Evolutionary conservation across 2,329 filamentous ascomycete genomes (phyloP), one percentile per base, ranked within the genome.

Genomic region (Claviceps maximensis): DNA sequence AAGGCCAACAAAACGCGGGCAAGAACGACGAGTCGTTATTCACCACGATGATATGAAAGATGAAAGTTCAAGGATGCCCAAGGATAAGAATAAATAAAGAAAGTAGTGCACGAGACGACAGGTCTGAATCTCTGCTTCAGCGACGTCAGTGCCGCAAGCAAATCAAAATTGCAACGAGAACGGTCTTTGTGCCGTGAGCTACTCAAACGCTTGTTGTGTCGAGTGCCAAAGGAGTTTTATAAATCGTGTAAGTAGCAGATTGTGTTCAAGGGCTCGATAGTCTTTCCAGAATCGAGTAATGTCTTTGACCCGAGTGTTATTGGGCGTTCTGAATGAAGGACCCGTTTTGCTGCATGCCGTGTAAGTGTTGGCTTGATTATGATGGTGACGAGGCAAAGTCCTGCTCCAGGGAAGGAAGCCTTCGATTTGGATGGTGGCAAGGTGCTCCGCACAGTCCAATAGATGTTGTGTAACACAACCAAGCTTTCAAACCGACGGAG

Each of bases 281-380:
- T 15, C n/a, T 31, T 25, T 4, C 13, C 19, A 47, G n/a, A 25
- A 46, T 33, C 19, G 40, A 29, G 42, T 9, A 25, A 17, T 41
- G 41, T 45, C 15, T 50, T n/a, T 29, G 29, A 17, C 17, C 21
- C 36, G 15, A 45, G 13, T 17, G 40, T 51, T 51, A 51, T 50
- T 45, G 48, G 48, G 25, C 23, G 27, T n/a, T 38, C 19, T 49
- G 21, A 46, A 15, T 4, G 21, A 53, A 23, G 27, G 54, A 47
- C 23, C 44, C 44, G 47, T 53, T 51, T 59, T 60, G 54, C 57
- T 48, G 58, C 59, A 61, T 61, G 54, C 53, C 56, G 58, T 56
- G 57, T 53, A 52, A 58, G 48, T 48, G 31, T 53, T 54, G 51
- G 50, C 50, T 45, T 51, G 53, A 41, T 46, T 21, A 45, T 13